Conservation (phyloP, 345 rosid genomes). For the Gossypium thurberi region DNA sequence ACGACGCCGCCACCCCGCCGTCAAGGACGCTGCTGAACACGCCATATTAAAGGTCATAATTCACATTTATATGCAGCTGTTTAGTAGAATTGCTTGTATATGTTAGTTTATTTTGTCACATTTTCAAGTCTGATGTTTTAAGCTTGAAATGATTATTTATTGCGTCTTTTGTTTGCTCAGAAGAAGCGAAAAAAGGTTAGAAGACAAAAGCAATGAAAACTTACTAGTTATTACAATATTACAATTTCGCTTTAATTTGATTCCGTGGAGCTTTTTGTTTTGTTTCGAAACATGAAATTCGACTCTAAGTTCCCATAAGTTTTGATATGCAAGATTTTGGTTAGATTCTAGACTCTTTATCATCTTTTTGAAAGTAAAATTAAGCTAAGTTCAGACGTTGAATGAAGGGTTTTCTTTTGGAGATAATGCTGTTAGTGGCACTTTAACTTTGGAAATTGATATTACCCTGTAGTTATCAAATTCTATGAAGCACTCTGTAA, state of each 20-base stretch:
- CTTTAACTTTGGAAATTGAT: background rate
- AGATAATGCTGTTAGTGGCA: background rate
- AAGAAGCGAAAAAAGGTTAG: background rate
- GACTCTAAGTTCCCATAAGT: background rate
- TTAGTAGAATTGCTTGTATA: slow-evolving; percentile 1
- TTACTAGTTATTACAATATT: background rate
- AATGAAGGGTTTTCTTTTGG: background rate
- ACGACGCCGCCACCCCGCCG: slow-evolving; percentile 86
- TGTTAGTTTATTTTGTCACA: slow-evolving; percentile 2
- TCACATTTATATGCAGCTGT: background rate
- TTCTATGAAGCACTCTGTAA: background rate
- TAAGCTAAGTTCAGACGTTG: background rate
- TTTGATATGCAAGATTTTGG: background rate
- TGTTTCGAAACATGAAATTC: background rate
- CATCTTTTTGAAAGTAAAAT: background rate
- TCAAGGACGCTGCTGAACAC: slow-evolving; percentile 94
- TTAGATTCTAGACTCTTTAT: background rate
- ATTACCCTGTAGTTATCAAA: background rate
- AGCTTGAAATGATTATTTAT: background rate
- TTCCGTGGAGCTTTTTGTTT: background rate
- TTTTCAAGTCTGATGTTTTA: background rate
- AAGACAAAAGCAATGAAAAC: background rate
- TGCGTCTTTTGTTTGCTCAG: background rate
- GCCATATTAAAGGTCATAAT: slow-evolving; percentile 71
- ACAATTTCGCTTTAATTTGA: background rate